Percentiles rank a stretch among this genome's conserved stretches.
phyloP scores from a whole-genome alignment of 1,139 yeast species.

The Candida dubliniensis region DNA sequence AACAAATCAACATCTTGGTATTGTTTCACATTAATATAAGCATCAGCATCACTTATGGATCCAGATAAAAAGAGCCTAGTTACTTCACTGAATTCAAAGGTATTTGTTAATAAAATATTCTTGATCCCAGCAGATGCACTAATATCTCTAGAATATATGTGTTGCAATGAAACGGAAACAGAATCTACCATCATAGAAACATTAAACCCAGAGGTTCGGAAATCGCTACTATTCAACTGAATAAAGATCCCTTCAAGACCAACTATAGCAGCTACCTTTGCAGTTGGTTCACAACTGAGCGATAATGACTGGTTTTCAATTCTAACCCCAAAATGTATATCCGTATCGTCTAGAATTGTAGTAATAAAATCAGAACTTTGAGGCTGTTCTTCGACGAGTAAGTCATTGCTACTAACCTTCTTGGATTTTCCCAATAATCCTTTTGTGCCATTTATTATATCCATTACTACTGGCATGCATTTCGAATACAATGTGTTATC shows the following conservation, averaged over 20 bases:
- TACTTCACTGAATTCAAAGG: conserved; percentile 39
- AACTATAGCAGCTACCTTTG: conserved; percentile 85
- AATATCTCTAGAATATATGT: conserved; percentile 83
- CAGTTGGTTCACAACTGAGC: conserved; percentile 89
- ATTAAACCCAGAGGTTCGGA: conserved; percentile 30
- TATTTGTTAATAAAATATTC: conserved; percentile 43
- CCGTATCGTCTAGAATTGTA: conserved; percentile 50
- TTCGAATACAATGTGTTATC: conserved; percentile 67
- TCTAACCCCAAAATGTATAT: conserved; percentile 61
- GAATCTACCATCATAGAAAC: conserved; percentile 48
- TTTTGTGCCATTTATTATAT: conserved; percentile 50
- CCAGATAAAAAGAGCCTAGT: conserved; percentile 51
- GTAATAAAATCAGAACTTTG: conserved; percentile 31
- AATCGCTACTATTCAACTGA: conserved; percentile 51
- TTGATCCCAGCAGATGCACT: conserved; percentile 73
- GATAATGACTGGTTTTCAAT: conserved; percentile 74
- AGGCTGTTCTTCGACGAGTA: conserved; percentile 11
- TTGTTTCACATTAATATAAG: conserved; percentile 78
- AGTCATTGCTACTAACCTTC: conserved; percentile 5
- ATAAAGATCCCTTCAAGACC: conserved; percentile 65
- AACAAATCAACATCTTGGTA: conserved; percentile 83
- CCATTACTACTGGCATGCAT: conserved; percentile 77
- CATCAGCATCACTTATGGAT: conserved; percentile 54
- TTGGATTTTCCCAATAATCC: conserved; percentile 32
- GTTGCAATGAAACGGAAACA: conserved; percentile 75